phyloP scores from a whole-genome alignment of 2,329 filamentous ascomycete genomes.

The Phoma herbarum region DNA sequence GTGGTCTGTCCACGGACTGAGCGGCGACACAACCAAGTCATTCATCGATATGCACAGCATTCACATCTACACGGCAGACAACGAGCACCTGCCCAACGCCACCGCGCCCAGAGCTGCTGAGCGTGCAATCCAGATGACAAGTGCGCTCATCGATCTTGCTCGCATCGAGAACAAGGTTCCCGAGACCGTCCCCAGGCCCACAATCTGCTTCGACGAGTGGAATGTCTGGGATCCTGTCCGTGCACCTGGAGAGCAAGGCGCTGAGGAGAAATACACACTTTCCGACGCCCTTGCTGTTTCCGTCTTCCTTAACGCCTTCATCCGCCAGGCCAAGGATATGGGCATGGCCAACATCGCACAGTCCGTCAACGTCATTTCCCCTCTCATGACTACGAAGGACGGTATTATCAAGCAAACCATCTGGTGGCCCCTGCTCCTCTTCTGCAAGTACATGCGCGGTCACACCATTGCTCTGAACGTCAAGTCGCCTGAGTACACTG shows the following conservation, averaged over 20 bases:
- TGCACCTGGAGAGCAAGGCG: slow-evolving; percentile 74
- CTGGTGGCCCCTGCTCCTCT: slow-evolving; percentile 78
- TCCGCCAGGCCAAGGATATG: slow-evolving; percentile 74
- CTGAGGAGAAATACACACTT: slow-evolving; percentile 75
- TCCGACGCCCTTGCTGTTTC: slow-evolving; percentile 79
- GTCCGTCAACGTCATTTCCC: slow-evolving; percentile 79
- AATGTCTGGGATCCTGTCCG: slow-evolving; percentile 81
- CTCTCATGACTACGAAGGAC: slow-evolving; percentile 73
- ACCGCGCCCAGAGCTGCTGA: slow-evolving; percentile 73
- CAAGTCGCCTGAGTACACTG: slow-evolving; percentile 68
- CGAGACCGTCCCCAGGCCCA: slow-evolving; percentile 66
- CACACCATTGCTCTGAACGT: slow-evolving; percentile 73
- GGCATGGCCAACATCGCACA: slow-evolving; percentile 84
- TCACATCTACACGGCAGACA: slow-evolving; percentile 76
- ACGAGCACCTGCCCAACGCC: slow-evolving; percentile 51
- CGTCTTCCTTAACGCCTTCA: slow-evolving; percentile 78
- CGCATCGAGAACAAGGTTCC: slow-evolving; percentile 73
- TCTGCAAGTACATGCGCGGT: slow-evolving; percentile 77
- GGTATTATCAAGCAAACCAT: slow-evolving; percentile 76
- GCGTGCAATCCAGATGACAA: slow-evolving; percentile 75
- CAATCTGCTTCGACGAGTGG: slow-evolving; percentile 86
- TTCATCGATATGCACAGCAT: slow-evolving; percentile 84
- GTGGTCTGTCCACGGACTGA: slow-evolving; percentile 60
- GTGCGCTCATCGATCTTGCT: slow-evolving; percentile 75
- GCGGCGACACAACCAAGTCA: slow-evolving; percentile 55